These are phyloP conservation scores for Microdochium paspali DNA, from an alignment of 2,329 filamentous ascomycete genomes.

Conservation along the genomic window DNA sequence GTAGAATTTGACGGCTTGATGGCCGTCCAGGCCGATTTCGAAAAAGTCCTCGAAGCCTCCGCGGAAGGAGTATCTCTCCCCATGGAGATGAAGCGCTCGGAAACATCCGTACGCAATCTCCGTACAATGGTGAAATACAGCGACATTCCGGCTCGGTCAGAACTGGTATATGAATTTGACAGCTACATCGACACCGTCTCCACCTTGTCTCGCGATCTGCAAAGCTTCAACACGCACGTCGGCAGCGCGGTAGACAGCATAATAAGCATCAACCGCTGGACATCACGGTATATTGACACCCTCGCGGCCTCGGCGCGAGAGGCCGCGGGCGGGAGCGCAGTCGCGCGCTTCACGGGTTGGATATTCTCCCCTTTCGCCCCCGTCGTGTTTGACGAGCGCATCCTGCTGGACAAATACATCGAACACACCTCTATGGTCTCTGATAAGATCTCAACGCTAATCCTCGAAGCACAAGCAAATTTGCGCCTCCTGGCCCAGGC, in stretches of 20 bases:
- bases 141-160: constrained; percentile 54
- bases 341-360: constrained; percentile 32
- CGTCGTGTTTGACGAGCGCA: constrained; percentile 46
- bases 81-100: constrained; percentile 69
- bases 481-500: constrained; percentile 56
- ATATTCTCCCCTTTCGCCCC: constrained; percentile 55
- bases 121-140: constrained; percentile 64
- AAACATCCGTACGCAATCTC: constrained; percentile 65
- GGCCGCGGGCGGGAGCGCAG: constrained; percentile 11
- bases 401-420: constrained; percentile 65
- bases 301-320: constrained; percentile 30
- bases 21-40: constrained; percentile 64
- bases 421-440: constrained; percentile 62
- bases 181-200: constrained; percentile 64
- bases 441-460: constrained; percentile 58
- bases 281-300: constrained; percentile 56
- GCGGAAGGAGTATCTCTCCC: constrained; percentile 59
- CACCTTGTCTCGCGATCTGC: constrained; percentile 55
- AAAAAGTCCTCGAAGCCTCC: constrained; percentile 62
- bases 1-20: constrained; percentile 70
- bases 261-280: constrained; percentile 68
- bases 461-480: constrained; percentile 61
- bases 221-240: constrained; percentile 68
- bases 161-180: constrained; percentile 67
- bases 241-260: constrained; percentile 66